Percentiles rank a stretch among this genome's conserved stretches.
These are phyloP conservation scores for Fagopyrum homotropicum DNA, from an alignment of 148 eudicot genomes.

Conservation along the genomic window DNA sequence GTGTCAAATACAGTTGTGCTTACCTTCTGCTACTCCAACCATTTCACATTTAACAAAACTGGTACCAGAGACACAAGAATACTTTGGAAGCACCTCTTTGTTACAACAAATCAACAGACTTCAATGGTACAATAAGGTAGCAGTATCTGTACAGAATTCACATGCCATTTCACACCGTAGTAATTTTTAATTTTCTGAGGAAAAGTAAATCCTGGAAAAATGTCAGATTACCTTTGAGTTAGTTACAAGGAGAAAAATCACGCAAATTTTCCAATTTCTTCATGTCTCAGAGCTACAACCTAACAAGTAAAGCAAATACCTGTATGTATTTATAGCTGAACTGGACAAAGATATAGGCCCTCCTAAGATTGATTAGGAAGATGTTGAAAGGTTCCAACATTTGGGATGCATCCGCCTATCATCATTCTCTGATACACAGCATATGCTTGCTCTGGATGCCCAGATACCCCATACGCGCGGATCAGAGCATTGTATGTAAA, in stretches of 20 bases:
- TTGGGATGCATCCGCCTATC: conserved; percentile 87
- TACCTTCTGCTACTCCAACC: background rate
- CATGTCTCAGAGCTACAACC: background rate
- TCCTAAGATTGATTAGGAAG: conserved; percentile 65
- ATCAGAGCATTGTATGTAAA: conserved; percentile 88
- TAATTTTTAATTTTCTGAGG: background rate
- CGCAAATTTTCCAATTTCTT: background rate
- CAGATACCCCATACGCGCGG: conserved; percentile 73
- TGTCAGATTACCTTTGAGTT: background rate
- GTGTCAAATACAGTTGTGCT: background rate
- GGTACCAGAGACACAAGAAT: background rate
- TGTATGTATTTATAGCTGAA: background rate
- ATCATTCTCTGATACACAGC: conserved; percentile 88
- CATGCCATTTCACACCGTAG: background rate
- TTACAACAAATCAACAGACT: conserved; percentile 3
- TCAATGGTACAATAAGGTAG: background rate
- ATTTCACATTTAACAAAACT: background rate
- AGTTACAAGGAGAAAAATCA: background rate
- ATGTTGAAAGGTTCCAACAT: conserved; percentile 71
- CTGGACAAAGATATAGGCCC: background rate
- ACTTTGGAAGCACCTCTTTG: background rate
- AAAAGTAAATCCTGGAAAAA: background rate
- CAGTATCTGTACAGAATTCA: conserved; percentile 4
- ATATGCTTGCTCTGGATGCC: conserved; percentile 69
- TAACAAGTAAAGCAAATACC: background rate